phyloP scores from a whole-genome alignment of 352 stramenopile species.

The Globisporangium apiculatum region DNA sequence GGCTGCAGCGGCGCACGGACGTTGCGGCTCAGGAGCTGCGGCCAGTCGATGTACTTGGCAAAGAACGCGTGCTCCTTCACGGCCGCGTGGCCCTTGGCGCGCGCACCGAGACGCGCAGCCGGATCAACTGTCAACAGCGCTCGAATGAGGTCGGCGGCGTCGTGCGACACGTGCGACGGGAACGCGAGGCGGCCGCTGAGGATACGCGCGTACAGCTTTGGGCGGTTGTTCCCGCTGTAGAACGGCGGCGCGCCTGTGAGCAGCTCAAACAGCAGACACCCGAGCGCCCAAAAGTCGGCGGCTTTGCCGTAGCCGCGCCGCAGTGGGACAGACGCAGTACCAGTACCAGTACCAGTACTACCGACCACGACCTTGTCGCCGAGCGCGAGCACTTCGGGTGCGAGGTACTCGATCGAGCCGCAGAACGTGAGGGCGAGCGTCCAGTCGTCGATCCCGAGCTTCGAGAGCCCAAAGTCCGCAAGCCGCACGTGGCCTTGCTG shows the following conservation, averaged over 20 bases:
- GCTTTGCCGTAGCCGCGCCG: conserved; percentile 74
- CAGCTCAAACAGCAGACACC: conserved; percentile 86
- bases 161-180: conserved; percentile 37
- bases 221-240: conserved; percentile 62
- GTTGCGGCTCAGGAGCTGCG: conserved; percentile 31
- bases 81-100: conserved; percentile 25
- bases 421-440: conserved; percentile 75
- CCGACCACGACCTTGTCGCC: conserved; percentile 17
- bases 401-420: conserved; percentile 85
- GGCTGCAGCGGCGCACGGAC: conserved; percentile 57
- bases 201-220: conserved; percentile 57
- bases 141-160: conserved; percentile 47
- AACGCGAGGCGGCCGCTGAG: conserved; percentile 39
- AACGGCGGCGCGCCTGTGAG: conserved; percentile 83
- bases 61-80: conserved; percentile 71
- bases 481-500: conserved; percentile 81
- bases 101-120: conserved; percentile 44
- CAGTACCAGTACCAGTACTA: too few species aligned
- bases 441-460: conserved; percentile 56
- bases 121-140: conserved; percentile 47
- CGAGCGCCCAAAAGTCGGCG: conserved; percentile 88
- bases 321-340: neutral
- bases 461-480: conserved; percentile 88
- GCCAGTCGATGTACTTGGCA: conserved; percentile 59
- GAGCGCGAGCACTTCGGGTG: conserved; percentile 65